Percentiles rank a stretch among this genome's conserved stretches.
phyloP scores from a whole-genome alignment of 257 asterid genomes.

The Solanum chmielewskii region DNA sequence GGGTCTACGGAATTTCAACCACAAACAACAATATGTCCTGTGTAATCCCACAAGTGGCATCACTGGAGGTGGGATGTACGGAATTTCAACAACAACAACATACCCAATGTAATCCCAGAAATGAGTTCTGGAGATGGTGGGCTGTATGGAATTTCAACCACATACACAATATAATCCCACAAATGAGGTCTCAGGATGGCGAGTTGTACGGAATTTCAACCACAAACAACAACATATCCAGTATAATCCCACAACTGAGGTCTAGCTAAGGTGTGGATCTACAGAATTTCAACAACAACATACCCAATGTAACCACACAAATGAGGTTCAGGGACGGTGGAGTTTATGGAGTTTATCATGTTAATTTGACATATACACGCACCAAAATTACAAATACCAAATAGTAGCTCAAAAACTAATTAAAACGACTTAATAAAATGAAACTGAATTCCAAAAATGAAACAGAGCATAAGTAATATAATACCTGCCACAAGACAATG shows the following conservation, averaged over 20 bases:
- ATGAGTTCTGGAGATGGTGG: not conserved
- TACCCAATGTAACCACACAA: not conserved
- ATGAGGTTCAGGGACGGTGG: not conserved
- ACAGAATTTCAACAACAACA: not conserved
- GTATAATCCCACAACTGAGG: not conserved
- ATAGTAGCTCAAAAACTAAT: not conserved
- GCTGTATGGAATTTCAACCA: not conserved
- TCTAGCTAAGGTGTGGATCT: not conserved
- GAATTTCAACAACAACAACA: not conserved
- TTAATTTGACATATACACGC: not conserved
- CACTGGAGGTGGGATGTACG: no score
- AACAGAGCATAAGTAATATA: not conserved
- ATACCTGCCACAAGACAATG: slow-evolving; percentile 62
- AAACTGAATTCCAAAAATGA: not conserved
- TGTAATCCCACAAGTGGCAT: not conserved
- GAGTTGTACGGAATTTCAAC: not conserved
- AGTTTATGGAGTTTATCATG: not conserved
- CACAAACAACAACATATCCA: not conserved
- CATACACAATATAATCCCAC: no score
- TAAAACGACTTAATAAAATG: not conserved
- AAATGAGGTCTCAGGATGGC: not conserved
- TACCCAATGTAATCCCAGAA: not conserved
- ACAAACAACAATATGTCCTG: not conserved
- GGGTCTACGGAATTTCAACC: not conserved
- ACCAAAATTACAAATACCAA: not conserved